Evolutionary conservation across 2,329 filamentous ascomycete species (phyloP), one percentile per base, ranked within the genome.

Genomic region (Fusarium dimerum): DNA sequence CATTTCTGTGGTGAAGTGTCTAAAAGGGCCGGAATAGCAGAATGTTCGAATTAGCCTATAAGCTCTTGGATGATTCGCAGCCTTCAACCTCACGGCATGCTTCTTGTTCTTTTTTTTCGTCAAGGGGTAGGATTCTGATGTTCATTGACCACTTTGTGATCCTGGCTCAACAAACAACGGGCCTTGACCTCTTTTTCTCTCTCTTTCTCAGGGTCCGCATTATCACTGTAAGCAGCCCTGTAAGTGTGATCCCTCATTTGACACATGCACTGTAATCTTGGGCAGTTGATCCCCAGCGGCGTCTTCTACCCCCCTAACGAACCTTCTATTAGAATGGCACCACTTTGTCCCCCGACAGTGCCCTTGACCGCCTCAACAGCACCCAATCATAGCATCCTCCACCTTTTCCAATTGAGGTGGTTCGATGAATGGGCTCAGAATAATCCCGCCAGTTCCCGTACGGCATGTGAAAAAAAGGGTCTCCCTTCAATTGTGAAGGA

Each of bases 381-480:
- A 44, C 20, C 59, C 59, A 61, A 62, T 55, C 56, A 61, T n/a
- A 29, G 36, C 20, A 32, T 17, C 41, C 44, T 48, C 43, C 43
- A 30, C 16, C 15, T 29, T 40, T 49, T 44, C 10, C 13, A 15
- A 36, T 36, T 47, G 34, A 42, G 42, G 57, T 61, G 59, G 59
- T 61, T 61, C 59, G 59, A 61, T 61, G 45, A 13, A 6, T 36
- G 43, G 29, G 39, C 17, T 7, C 26, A 44, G 48, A 45, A 48
- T 55, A 52, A 59, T 53, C 54, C 55, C 56, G 56, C 55, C 55
- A 57, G 59, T 45, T 55, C 60, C 59, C 59, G 59, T 45, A 40
- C 52, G 20, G 57, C 57, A 60, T 60, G 57, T 60, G 57, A 60
- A 61, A 40, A 17, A 50, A 41, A 47, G 20, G 20, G 20, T 26